phyloP scores from a whole-genome alignment of 108 stramenopile species.

The Skeletonema potamos region DNA sequence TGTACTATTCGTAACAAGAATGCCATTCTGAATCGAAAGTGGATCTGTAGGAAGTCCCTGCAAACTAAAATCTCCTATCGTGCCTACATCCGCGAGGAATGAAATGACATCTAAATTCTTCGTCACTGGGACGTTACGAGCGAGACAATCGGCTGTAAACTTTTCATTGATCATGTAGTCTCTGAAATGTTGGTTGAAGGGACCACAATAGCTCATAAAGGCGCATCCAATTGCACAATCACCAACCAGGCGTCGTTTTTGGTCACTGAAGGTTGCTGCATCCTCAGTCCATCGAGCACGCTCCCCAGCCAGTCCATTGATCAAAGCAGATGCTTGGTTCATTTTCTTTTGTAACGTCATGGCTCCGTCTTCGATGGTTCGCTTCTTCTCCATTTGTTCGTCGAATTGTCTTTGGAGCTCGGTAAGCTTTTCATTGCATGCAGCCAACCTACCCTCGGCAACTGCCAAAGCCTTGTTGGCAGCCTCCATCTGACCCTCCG shows the following conservation, averaged over 20 bases:
- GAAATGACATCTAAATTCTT: conserved; percentile 75
- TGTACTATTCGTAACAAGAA: conserved; percentile 87
- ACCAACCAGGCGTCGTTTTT: conserved; percentile 84
- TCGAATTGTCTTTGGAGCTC: conserved; percentile 84
- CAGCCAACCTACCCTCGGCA: conserved; percentile 70
- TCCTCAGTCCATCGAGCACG: conserved; percentile 88
- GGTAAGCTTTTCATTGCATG: conserved; percentile 67
- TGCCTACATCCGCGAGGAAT: conserved; percentile 86
- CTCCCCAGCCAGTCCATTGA: conserved; percentile 86
- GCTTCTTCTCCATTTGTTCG: conserved; percentile 76
- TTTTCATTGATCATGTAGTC: conserved; percentile 80
- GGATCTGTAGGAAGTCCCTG: conserved; percentile 89
- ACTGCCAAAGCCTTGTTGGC: conserved; percentile 78
- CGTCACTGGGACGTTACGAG: conserved; percentile 80
- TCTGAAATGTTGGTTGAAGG: conserved; percentile 91
- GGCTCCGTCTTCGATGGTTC: conserved; percentile 81
- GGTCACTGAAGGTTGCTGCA: conserved; percentile 80
- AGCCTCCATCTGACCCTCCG: conserved; percentile 83
- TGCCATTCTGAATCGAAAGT: conserved; percentile 90
- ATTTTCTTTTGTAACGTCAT: conserved; percentile 79
- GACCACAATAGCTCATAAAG: conserved; percentile 90
- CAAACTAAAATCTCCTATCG: conserved; percentile 91
- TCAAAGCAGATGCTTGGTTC: conserved; percentile 85
- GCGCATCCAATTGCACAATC: conserved; percentile 90
- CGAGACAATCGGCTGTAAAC: conserved; percentile 76